phyloP scores from a whole-genome alignment of 345 rosid genomes.

The Citrus mangshanensis region DNA sequence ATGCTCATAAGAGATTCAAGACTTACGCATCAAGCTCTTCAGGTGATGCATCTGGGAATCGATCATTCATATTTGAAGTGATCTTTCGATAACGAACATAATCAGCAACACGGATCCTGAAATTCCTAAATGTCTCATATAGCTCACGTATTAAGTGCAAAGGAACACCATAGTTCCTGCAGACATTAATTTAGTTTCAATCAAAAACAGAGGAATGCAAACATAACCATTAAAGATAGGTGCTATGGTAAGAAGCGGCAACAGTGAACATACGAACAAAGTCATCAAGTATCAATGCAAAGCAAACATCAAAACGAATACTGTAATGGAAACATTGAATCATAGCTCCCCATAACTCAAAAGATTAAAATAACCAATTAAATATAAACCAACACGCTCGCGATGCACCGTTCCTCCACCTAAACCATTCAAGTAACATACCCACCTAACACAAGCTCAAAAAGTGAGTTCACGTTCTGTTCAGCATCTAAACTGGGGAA shows the following conservation, averaged over 20 bases:
- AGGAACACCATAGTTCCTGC: conserved; percentile 95
- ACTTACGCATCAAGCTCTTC: conserved; percentile 87
- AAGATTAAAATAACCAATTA: background rate
- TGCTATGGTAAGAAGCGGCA: background rate
- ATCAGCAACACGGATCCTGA: conserved; percentile 89
- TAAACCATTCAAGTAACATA: background rate
- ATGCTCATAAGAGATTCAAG: conserved; percentile 1
- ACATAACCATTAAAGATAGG: background rate
- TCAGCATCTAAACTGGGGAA: background rate
- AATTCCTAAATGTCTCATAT: conserved; percentile 93
- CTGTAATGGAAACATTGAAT: background rate
- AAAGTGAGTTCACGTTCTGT: background rate
- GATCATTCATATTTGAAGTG: conserved; percentile 96
- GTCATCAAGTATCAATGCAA: background rate
- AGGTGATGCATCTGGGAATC: conserved; percentile 87
- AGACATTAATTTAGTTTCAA: conserved; percentile 15
- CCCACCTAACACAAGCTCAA: background rate
- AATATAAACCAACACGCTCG: background rate
- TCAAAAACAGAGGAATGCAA: background rate
- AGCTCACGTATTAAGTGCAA: conserved; percentile 93
- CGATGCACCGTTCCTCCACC: background rate
- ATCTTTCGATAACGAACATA: conserved; percentile 85
- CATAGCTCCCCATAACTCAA: background rate
- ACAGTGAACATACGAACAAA: background rate
- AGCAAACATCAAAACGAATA: background rate